Evolutionary conservation across 192 early-diverging fungal species (phyloP).

Genomic region (Dissophora ornata): DNA sequence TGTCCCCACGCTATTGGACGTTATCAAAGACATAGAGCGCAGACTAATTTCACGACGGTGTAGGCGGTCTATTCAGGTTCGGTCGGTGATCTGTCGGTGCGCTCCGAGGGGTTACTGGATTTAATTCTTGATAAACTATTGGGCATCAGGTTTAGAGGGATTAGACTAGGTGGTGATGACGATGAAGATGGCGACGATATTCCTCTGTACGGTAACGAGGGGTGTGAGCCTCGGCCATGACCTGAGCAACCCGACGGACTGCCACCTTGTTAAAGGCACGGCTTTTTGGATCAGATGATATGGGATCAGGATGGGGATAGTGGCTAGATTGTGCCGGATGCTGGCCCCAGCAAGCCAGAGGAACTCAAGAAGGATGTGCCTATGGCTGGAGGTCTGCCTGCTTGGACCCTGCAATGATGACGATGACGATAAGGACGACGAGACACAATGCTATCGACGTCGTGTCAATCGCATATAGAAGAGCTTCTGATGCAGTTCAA

Average conservation of each 20-base stretch:
- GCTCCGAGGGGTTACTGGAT: neutral
- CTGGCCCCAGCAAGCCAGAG: too few species aligned
- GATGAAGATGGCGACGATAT: neutral
- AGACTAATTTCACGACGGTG: neutral
- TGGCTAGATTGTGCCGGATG: neutral
- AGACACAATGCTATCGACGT: too few species aligned
- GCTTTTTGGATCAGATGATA: constrained; percentile 7
- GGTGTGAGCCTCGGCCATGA: neutral
- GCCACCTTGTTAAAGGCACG: neutral
- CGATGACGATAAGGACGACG: too few species aligned
- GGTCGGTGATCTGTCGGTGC: neutral
- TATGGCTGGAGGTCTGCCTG: too few species aligned
- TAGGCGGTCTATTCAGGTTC: neutral
- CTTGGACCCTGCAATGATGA: too few species aligned
- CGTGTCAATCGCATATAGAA: too few species aligned
- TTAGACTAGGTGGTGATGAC: too few species aligned
- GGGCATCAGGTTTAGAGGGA: too few species aligned
- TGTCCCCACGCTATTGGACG: too few species aligned
- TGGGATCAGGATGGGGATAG: constrained; percentile 4
- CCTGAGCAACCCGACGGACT: neutral
- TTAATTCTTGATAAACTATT: neutral
- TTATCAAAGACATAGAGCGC: too few species aligned
- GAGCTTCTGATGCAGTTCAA: too few species aligned
- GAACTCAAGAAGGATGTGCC: too few species aligned
- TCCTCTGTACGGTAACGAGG: constrained; percentile 3